Evolutionary conservation across 2,329 filamentous ascomycete species (phyloP), one percentile per base, ranked within the genome.

Genomic region (Coniosporium tulheliwenetii): DNA sequence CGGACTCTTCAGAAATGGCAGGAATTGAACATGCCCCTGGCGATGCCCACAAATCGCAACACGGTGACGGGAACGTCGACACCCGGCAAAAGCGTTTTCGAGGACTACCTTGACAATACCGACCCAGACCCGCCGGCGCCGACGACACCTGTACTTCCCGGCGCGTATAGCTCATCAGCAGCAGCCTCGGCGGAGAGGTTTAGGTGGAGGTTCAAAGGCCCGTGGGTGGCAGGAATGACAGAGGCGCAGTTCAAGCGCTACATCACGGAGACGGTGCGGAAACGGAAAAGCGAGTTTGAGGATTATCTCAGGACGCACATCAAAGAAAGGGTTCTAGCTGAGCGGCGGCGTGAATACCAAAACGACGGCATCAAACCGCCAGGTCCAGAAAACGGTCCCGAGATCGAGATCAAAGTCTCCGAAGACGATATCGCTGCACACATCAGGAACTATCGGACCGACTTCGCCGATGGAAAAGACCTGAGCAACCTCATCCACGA

Each of bases 1-100:
- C 65, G 85, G 49, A 86, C 85, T 7, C 66, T 93, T 42, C 69
- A 77, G 55, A 96, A 95, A 66, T 95, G 81, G 65, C 81, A 85
- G 56, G 84, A 93, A 58, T 69, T 95, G 57, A 71, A 75, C 43
- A 63, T 94, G 41, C 77, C 84, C 5, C 64, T 94, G 44, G 72
- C 78, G 13, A 66, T 75, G 19, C 57, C 57, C 19, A 49, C 52
- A 30, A 38, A 41, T 9, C 50, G 45, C 39, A 35, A 39, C 40
- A 12, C 44, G 37, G n/a, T 35, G 15, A 2, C 26, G 42, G 8
- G 45, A 39, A 8, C 43, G 38, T n/a, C 39, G 39, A 12, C 36
- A 43, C 2, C 45, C 44, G 14, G 37, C 30, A 39, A 50, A 47
- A 59, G 61, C 49, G 51, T 63, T 45, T 60, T 69, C 45, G 65